Conservation (phyloP, 2,329 filamentous ascomycete genomes). For the Fusarium mangiferae region DNA sequence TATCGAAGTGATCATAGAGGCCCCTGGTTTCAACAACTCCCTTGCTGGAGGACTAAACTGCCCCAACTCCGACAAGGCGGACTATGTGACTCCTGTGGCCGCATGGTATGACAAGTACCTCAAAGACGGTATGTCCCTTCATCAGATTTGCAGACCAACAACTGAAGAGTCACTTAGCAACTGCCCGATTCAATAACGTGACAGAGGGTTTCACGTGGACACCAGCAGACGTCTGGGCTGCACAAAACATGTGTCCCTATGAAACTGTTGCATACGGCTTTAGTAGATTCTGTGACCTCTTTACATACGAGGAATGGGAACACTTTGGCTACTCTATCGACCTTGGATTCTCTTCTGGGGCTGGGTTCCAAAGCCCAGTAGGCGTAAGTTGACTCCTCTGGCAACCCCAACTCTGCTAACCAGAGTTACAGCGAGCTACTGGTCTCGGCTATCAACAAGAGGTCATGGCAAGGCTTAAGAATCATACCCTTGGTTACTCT, state of each 20-base stretch:
- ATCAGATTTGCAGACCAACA: neutral
- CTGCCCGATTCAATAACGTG: constrained; percentile 66
- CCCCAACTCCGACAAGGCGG: constrained; percentile 65
- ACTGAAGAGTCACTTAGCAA: constrained; percentile 56
- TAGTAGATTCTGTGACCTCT: constrained; percentile 78
- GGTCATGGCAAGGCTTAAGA: constrained; percentile 74
- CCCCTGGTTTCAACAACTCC: constrained; percentile 73
- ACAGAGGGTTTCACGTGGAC: constrained; percentile 72
- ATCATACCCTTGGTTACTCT: constrained; percentile 70
- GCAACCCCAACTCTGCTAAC: neutral
- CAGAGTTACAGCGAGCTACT: constrained; percentile 64
- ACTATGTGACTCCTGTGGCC: constrained; percentile 63
- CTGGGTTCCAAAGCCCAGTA: constrained; percentile 71
- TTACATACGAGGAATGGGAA: constrained; percentile 79
- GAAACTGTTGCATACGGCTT: constrained; percentile 82
- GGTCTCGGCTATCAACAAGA: constrained; percentile 80
- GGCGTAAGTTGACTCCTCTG: constrained; percentile 55
- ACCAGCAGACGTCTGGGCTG: constrained; percentile 70
- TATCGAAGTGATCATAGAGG: constrained; percentile 77
- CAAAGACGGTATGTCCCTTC: constrained; percentile 57
- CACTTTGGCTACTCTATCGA: constrained; percentile 78
- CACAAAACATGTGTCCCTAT: constrained; percentile 79
- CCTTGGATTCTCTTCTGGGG: constrained; percentile 69
- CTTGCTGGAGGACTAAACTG: constrained; percentile 75
- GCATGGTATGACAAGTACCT: constrained; percentile 75